A percentile compares a stretch with the other conserved stretches of the same genome.
Evolutionary conservation across 116 monocot genomes (phyloP).

Genomic region (Cymodocea nodosa): DNA sequence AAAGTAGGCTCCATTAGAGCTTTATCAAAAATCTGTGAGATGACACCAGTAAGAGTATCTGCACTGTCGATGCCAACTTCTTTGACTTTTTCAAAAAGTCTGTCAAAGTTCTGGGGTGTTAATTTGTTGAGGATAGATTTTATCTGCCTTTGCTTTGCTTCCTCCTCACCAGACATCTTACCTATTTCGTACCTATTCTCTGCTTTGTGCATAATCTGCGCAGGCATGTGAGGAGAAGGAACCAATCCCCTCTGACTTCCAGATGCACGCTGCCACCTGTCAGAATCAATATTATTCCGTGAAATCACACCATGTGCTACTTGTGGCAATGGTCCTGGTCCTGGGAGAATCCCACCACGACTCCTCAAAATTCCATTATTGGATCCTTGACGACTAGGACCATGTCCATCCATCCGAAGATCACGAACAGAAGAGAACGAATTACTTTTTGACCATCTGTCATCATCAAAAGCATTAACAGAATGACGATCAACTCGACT

Average conservation of each 20-base stretch:
- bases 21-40: conserved; percentile 96
- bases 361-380: conserved; percentile 59
- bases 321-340: conserved; percentile 43
- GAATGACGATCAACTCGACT: conserved; percentile 37
- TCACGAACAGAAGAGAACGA: conserved; percentile 26
- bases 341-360: conserved; percentile 56
- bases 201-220: conserved; percentile 70
- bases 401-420: conserved; percentile 26
- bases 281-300: conserved; percentile 46
- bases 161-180: conserved; percentile 54
- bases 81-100: conserved; percentile 67
- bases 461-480: conserved; percentile 39
- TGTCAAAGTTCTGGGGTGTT: conserved; percentile 89
- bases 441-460: conserved; percentile 49
- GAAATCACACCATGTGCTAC: conserved; percentile 25
- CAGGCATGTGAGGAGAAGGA: conserved; percentile 54
- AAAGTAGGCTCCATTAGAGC: conserved; percentile 93
- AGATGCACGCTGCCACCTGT: conserved; percentile 64
- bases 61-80: conserved; percentile 63
- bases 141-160: conserved; percentile 64
- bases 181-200: conserved; percentile 73
- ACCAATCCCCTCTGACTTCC: conserved; percentile 61
- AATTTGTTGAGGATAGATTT: conserved; percentile 82
- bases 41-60: conserved; percentile 63
- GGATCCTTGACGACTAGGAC: conserved; percentile 34